Evolutionary conservation across 2,329 filamentous ascomycete species (phyloP), one percentile per base, ranked within the genome.

Genomic region (Pyrenophora tritici-repentis): DNA sequence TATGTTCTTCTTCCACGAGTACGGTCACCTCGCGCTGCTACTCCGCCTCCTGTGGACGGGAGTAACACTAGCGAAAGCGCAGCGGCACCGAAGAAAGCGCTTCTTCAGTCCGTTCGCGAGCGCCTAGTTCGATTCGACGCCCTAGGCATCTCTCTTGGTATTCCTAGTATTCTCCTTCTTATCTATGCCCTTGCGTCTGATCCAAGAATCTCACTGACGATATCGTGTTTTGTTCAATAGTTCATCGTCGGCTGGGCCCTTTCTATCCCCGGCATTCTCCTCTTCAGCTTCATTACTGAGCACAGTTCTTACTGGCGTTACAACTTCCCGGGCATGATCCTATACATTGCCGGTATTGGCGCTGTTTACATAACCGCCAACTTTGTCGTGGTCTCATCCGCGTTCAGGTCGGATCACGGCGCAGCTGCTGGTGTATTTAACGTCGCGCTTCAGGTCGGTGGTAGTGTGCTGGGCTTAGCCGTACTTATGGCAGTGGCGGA

Each of bases 161-260:
- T 48, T 12, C 32, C 46, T 8, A 39, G 46, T 38, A 42, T 48
- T 3, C 38, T 48, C 8, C 32, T 48, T 16, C 46, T 48, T 24
- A 42, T 32, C 33, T 48, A 42, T 32, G 33, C 39, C 10, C 39
- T 48, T 33, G 42, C 45, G 9, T 42, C 45, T 3, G 45, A 10
- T 29, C 26, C 7, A 12, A 12, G 26, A 29, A 18, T 18, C 6
- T 6, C n/a, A 2, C 34, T 36, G n/a, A 36, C 5, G 17, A 2
- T 36, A 3, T 12, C 14, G 34, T 17, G 4, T 18, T 17, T 5
- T 8, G 14, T 18, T 36, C 6, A 8, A 16, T 36, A 36, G 34
- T 36, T 36, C 16, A 36, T 48, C 16, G 16, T 42, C 20, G 38
- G 46, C 24, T 48, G 46, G 46, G n/a, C 38, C 3, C 38, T 42